These are phyloP conservation scores for Venturia nashicola DNA, from an alignment of 2,329 filamentous ascomycete genomes.

Conservation along the genomic window DNA sequence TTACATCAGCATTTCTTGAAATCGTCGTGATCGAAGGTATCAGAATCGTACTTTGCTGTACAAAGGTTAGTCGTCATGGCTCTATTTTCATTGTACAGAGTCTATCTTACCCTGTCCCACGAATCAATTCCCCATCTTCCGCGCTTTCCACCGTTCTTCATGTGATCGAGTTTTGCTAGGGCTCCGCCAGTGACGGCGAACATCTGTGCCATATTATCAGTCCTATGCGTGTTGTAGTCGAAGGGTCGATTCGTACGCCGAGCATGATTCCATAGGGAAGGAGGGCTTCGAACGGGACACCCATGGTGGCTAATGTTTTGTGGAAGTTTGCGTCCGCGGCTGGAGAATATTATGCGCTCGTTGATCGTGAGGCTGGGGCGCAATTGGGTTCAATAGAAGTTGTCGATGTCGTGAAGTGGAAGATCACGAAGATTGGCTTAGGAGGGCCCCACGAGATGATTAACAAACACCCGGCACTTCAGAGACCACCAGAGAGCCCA, in stretches of 20 bases:
- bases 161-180: constrained; percentile 44
- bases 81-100: background rate
- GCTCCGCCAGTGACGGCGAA: constrained; percentile 48
- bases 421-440: background rate
- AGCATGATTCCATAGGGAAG: constrained; percentile 53
- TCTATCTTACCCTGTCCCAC: constrained; percentile 49
- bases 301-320: constrained; percentile 34
- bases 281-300: constrained; percentile 54
- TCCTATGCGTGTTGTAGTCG: background rate
- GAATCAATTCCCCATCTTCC: constrained; percentile 46
- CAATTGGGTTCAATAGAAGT: background rate
- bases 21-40: background rate
- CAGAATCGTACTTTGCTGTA: constrained; percentile 41
- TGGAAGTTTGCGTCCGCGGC: background rate
- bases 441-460: background rate
- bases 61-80: constrained; percentile 26
- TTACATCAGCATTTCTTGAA: constrained; percentile 5
- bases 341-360: background rate
- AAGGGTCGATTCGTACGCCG: constrained; percentile 33
- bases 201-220: constrained; percentile 33
- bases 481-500: background rate
- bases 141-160: constrained; percentile 52
- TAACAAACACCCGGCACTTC: background rate
- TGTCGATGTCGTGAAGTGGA: background rate
- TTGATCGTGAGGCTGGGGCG: background rate